These are phyloP conservation scores for Cladophialophora bantiana DNA, from an alignment of 2,329 filamentous ascomycete species.

Conservation along the genomic window DNA sequence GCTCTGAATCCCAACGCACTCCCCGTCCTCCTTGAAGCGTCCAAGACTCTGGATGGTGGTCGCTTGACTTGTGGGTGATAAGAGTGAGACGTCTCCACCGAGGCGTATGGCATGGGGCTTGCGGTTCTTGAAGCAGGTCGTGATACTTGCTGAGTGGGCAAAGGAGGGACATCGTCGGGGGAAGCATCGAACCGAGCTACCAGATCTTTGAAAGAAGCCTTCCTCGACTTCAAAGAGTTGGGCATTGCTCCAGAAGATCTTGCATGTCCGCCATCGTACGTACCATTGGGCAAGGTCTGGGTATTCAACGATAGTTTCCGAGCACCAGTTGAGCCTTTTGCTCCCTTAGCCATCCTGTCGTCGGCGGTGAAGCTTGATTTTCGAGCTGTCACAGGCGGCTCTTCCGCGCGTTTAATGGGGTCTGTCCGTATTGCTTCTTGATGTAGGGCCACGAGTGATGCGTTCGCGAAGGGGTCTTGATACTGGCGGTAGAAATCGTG, in stretches of 20 bases:
- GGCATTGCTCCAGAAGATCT: constrained; percentile 23
- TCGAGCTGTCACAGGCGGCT: constrained; percentile 11
- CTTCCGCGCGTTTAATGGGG: constrained; percentile 20
- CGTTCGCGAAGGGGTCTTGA: constrained; percentile 45
- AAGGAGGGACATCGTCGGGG: constrained; percentile 53
- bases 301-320: constrained; percentile 31
- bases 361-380: constrained; percentile 36
- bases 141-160: constrained; percentile 47
- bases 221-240: constrained; percentile 44
- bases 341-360: constrained; percentile 10
- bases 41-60: constrained; percentile 7
- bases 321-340: constrained; percentile 12
- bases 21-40: constrained; percentile 19
- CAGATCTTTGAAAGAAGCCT: constrained; percentile 80
- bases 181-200: constrained; percentile 76
- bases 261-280: constrained; percentile 15
- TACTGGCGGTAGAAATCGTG: constrained; percentile 61
- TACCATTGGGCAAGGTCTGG: constrained; percentile 25
- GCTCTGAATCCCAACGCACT: constrained; percentile 19
- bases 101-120: constrained; percentile 44
- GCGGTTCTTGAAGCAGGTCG: constrained; percentile 47
- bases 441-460: constrained; percentile 42
- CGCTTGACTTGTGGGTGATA: constrained; percentile 22
- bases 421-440: constrained; percentile 38
- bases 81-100: constrained; percentile 21